These are phyloP conservation scores for Gamarada debralockiae DNA, from an alignment of 495 filamentous ascomycete species.

Conservation along the genomic window DNA sequence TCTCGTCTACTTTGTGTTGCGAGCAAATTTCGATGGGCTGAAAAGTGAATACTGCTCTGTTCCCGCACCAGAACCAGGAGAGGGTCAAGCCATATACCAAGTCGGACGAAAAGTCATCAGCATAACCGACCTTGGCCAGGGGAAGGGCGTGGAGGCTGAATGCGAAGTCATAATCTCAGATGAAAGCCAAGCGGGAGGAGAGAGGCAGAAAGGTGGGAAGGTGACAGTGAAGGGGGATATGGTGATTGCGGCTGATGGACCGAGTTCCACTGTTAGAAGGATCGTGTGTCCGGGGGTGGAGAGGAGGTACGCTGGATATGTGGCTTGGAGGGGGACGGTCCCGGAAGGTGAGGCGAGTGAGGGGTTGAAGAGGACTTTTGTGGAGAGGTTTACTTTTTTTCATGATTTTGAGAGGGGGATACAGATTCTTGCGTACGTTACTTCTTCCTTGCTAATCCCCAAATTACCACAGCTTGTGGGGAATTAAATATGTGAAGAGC, in stretches of 20 bases:
- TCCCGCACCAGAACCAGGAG: conserved; percentile 27
- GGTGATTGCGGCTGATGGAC: conserved; percentile 53
- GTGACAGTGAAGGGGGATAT: conserved; percentile 38
- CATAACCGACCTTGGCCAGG: conserved; percentile 35
- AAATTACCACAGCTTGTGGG: background rate
- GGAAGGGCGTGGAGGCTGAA: conserved; percentile 30
- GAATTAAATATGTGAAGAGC: too few species aligned
- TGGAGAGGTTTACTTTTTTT: conserved; percentile 32
- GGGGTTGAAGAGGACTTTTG: conserved; percentile 25
- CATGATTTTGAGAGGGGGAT: conserved; percentile 23
- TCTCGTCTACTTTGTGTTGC: conserved; percentile 46
- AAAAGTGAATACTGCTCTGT: conserved; percentile 44
- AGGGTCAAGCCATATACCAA: conserved; percentile 39
- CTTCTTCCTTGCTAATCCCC: background rate
- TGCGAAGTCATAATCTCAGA: background rate
- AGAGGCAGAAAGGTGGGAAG: conserved; percentile 24
- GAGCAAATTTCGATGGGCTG: conserved; percentile 51
- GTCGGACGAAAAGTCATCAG: conserved; percentile 44
- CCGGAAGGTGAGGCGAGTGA: conserved; percentile 34
- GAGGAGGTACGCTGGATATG: conserved; percentile 53
- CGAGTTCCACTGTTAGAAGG: conserved; percentile 46
- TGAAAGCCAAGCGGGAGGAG: background rate
- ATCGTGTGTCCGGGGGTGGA: conserved; percentile 40
- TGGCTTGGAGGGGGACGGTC: conserved; percentile 50
- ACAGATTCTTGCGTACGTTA: conserved; percentile 7